Evolutionary conservation across 179 eudicot genomes (phyloP).

Genomic region (Nepenthes alata): DNA sequence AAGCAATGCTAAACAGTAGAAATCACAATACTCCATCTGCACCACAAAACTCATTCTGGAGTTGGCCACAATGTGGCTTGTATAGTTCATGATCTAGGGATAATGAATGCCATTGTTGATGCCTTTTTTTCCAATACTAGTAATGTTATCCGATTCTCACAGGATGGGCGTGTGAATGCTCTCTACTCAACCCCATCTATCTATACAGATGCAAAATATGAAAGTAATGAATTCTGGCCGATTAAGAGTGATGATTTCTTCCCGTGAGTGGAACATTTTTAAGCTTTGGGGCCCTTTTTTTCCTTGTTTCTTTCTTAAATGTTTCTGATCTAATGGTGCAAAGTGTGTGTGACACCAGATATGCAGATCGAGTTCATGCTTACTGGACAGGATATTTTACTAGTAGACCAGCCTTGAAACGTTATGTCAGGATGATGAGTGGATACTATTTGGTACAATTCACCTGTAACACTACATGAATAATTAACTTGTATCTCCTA

Average conservation of each 20-base stretch:
- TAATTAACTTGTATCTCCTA: neutral
- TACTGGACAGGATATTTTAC: slow-evolving; percentile 97
- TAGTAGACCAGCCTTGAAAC: slow-evolving; percentile 81
- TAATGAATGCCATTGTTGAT: neutral
- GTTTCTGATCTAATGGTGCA: neutral
- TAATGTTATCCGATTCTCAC: neutral
- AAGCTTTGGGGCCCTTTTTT: neutral
- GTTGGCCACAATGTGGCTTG: neutral
- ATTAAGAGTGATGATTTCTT: slow-evolving; percentile 82
- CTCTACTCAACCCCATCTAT: slow-evolving; percentile 85
- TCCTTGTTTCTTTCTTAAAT: neutral
- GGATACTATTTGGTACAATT: slow-evolving; percentile 67
- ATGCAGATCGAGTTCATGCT: slow-evolving; percentile 74
- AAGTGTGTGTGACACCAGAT: slow-evolving; percentile 25
- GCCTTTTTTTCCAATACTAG: slow-evolving; percentile 1
- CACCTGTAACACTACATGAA: neutral
- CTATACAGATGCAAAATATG: slow-evolving; percentile 87
- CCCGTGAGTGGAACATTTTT: slow-evolving; percentile 52
- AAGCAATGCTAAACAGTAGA: no score
- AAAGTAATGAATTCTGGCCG: slow-evolving; percentile 70
- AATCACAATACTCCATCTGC: no score
- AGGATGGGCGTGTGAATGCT: slow-evolving; percentile 99
- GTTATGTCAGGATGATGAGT: slow-evolving; percentile 82
- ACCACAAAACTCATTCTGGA: no score
- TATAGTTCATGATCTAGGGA: neutral